phyloP scores from a whole-genome alignment of 345 rosid species.

The Eucalyptus curtisii region DNA sequence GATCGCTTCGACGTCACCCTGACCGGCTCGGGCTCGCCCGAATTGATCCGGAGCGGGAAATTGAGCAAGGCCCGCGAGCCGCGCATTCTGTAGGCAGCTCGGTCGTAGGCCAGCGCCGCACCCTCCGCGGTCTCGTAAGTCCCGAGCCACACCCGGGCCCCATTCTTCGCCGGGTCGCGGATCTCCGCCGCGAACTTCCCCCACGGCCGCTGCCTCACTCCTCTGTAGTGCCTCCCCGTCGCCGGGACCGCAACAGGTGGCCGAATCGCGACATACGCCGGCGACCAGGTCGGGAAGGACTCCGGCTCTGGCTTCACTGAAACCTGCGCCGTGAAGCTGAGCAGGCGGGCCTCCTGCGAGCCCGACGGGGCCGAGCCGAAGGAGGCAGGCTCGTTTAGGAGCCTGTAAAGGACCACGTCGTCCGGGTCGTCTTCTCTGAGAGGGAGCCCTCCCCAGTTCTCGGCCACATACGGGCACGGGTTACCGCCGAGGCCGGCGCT shows the following conservation, averaged over 20 bases:
- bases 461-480: conserved; percentile 48
- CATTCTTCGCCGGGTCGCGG: conserved; percentile 7
- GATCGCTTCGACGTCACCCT: conserved; percentile 66
- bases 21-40: conserved; percentile 67
- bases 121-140: conserved; percentile 10
- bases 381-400: conserved; percentile 54
- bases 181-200: conserved; percentile 23
- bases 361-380: conserved; percentile 54
- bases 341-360: not conserved
- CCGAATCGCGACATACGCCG: not conserved
- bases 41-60: conserved; percentile 1
- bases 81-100: conserved; percentile 9
- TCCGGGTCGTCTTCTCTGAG: conserved; percentile 68
- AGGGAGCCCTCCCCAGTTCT: conserved; percentile 87
- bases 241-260: conserved; percentile 4
- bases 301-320: conserved; percentile 24
- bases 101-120: conserved; percentile 12
- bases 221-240: conserved; percentile 5
- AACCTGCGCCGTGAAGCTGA: not conserved
- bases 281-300: not conserved
- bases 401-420: conserved; percentile 68
- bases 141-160: conserved; percentile 17
- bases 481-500: conserved; percentile 37
- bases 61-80: conserved; percentile 11
- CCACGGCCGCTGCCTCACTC: conserved; percentile 18